Evolutionary conservation across 2,329 filamentous ascomycete species (phyloP).

Genomic region (Pyrenophora graminea): DNA sequence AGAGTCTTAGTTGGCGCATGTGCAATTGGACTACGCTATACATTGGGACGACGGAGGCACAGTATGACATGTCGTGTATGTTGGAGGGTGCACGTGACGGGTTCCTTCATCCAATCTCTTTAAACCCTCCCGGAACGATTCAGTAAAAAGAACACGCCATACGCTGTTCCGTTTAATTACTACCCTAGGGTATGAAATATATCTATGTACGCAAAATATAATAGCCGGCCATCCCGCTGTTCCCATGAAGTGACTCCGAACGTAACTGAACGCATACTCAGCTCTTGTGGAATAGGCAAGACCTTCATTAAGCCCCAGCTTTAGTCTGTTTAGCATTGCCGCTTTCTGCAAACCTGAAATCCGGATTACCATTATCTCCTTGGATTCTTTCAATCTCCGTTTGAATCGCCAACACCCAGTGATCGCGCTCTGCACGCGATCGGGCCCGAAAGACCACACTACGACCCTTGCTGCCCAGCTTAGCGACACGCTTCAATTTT

Average conservation of each 20-base stretch:
- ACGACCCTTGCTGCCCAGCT: conserved; percentile 63
- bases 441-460: conserved; percentile 69
- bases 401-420: conserved; percentile 68
- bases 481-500: conserved; percentile 63
- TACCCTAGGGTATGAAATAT: background rate
- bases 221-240: background rate
- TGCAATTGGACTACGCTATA: too few relatives aligned
- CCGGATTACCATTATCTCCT: conserved; percentile 51
- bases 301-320: background rate
- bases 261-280: background rate
- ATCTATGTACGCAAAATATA: background rate
- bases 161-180: background rate
- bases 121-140: background rate
- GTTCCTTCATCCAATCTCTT: background rate
- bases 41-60: too few relatives aligned
- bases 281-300: background rate
- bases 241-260: background rate
- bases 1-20: too few relatives aligned
- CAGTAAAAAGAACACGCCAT: background rate
- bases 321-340: background rate
- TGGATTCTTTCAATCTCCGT: conserved; percentile 67
- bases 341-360: conserved; percentile 45
- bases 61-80: too few relatives aligned
- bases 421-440: conserved; percentile 67
- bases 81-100: background rate